Base-by-base conservation (phyloP, 805 yeast genomes). In the Huiozyma naganishii region DNA sequence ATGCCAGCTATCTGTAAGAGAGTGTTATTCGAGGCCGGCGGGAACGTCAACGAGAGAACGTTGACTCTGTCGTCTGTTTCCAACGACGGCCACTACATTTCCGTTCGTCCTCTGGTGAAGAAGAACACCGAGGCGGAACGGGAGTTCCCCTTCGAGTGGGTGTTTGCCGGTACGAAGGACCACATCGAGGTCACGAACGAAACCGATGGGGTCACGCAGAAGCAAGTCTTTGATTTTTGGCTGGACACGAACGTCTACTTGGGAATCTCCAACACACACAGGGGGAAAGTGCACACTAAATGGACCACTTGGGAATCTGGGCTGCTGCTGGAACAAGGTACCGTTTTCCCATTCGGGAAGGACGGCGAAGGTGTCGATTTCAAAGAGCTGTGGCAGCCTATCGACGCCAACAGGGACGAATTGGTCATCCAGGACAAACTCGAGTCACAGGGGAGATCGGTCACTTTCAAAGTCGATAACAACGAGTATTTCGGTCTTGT, bases 91-190 rank as follows among this genome's bases (percentile, higher is more conserved):
- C 61, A 63, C 42, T 62, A 47, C 37, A 52, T 63, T 28, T 63
- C 67, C 32, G 45, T 72, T 37, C 60, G 76, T 47, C 66, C 69
- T 11, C 52, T 64, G 12, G 53, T 55, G 39, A 51, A 50, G n/a
- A 59, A 64, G 29, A 29, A 41, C 6, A 52, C 54, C 3, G 52
- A 51, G 2, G 50, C 52, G 5, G 64, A 58, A 39, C 51, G 52
- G 12, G 51, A 48, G n/a, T 69, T 68, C 50, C 74, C 74, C 23
- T 76, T 76, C 49, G 78, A 79, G 51, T 75, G 82, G 80, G 75
- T 71, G 1, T 72, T 76, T 58, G 71, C 72, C 5, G 84, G 85
- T 2, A 56, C 55, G 1, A 76, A 74, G 41, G 61, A 61, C 11
- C 58, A 61, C 4, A 52, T 69, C 32, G 62, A 58, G 6, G 67